phyloP scores from a whole-genome alignment of 1,139 yeast species.

The Magnusiomyces suaveolens region DNA sequence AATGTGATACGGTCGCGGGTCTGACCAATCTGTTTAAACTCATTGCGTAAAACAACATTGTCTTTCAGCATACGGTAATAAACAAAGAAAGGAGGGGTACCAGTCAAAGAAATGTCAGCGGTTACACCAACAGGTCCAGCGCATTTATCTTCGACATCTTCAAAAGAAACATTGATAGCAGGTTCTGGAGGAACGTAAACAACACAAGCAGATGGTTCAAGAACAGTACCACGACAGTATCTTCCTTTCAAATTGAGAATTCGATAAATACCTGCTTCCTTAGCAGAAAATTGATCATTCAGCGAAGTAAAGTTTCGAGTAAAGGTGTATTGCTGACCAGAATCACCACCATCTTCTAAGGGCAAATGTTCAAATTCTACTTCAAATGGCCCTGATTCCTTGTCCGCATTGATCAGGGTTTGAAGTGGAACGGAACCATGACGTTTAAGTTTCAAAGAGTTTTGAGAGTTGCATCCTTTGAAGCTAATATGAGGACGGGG shows the following conservation, averaged over 20 bases:
- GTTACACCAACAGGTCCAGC: conserved; percentile 85
- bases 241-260: conserved; percentile 46
- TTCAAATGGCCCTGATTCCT: conserved; percentile 28
- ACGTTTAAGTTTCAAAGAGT: conserved; percentile 28
- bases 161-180: conserved; percentile 36
- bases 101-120: conserved; percentile 56
- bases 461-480: conserved; percentile 28
- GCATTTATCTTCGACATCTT: conserved; percentile 66
- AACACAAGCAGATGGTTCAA: conserved; percentile 38
- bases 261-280: conserved; percentile 54
- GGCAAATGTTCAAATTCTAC: conserved; percentile 23
- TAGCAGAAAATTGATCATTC: conserved; percentile 31
- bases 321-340: conserved; percentile 10
- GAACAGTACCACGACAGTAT: conserved; percentile 55
- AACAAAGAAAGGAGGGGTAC: conserved; percentile 73
- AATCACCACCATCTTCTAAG: conserved; percentile 16
- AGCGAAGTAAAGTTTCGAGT: conserved; percentile 28
- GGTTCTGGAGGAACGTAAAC: conserved; percentile 44
- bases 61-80: conserved; percentile 45
- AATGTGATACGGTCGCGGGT: conserved; percentile 50
- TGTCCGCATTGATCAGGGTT: conserved; percentile 19
- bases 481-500: conserved; percentile 47
- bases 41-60: conserved; percentile 19
- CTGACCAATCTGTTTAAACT: conserved; percentile 20
- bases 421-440: conserved; percentile 25